phyloP scores from a whole-genome alignment of 805 yeast genomes.

The Torulaspora franciscae region DNA sequence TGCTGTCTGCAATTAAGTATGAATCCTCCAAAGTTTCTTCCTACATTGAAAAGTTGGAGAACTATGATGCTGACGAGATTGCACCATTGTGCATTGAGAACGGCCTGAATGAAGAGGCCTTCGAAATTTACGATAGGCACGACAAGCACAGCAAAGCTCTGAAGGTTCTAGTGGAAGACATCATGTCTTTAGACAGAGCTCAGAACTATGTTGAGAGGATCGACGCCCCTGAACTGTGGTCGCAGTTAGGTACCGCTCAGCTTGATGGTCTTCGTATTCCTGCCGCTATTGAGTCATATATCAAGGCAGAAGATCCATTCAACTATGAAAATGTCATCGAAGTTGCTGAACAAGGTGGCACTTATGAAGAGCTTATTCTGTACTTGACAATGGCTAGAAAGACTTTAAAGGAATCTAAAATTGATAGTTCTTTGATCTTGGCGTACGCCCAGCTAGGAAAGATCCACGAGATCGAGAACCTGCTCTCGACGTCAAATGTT shows the following conservation, averaged over 20 bases:
- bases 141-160: slow-evolving; percentile 74
- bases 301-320: slow-evolving; percentile 85
- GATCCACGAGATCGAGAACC: slow-evolving; percentile 74
- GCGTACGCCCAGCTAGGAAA: slow-evolving; percentile 77
- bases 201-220: slow-evolving; percentile 87
- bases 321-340: slow-evolving; percentile 91
- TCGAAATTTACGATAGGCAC: slow-evolving; percentile 82
- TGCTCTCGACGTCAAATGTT: slow-evolving; percentile 81
- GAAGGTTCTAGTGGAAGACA: slow-evolving; percentile 85
- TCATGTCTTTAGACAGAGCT: slow-evolving; percentile 93
- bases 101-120: slow-evolving; percentile 88
- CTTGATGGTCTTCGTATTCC: slow-evolving; percentile 86
- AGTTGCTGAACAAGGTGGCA: slow-evolving; percentile 91
- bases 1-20: slow-evolving; percentile 93
- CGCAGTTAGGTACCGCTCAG: slow-evolving; percentile 93
- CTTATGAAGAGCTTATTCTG: slow-evolving; percentile 85
- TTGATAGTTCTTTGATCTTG: slow-evolving; percentile 88
- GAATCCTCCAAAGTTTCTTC: slow-evolving; percentile 79
- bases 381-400: slow-evolving; percentile 89
- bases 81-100: slow-evolving; percentile 88
- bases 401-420: slow-evolving; percentile 80
- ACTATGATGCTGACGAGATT: slow-evolving; percentile 89
- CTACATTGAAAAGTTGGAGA: slow-evolving; percentile 84
- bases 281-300: slow-evolving; percentile 88
- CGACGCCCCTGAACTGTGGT: slow-evolving; percentile 85